Base-by-base conservation (phyloP, 306 rosid genomes). In the Pueraria montana region DNA sequence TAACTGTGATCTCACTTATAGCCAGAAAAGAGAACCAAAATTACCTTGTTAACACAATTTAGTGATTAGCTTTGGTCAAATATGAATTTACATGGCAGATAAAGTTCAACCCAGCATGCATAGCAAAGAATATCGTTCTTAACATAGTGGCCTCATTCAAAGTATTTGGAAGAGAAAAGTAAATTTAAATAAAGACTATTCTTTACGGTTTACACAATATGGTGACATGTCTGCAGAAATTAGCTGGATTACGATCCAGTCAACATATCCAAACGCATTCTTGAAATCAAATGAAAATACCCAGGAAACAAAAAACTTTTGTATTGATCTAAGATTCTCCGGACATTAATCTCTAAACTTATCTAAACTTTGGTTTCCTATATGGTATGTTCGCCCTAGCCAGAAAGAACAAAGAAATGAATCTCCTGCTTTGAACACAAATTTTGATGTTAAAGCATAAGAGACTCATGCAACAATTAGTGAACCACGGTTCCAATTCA, bases 281-380 rank as follows among this genome's bases (percentile, higher is more conserved):
- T 62, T 42, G 62, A 26, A 66, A 56, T 32, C 49, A 73, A 65
- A 63, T 52, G n/a, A 55, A 62, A 77, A 83, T 69, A 30, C 40
- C 38, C n/a, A 34, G 14, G 20, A 36, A 71, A 36, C 16, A 16
- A 74, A 74, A 64, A 21, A 4, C 30, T 38, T 58, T 13, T 17
- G 68, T 38, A 64, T 38, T 34, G 34, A 64, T 65, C n/a, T 23
- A 59, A 61, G 67, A 72, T 50, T 72, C 17, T 48, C 12, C 59
- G 42, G 82, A 70, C 42, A 46, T 38, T 34, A 42, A 20, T 80
- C 34, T 56, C n/a, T n/a, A n/a, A n/a, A n/a, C n/a, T n/a, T n/a
- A n/a, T n/a, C n/a, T n/a, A n/a, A n/a, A n/a, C n/a, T n/a, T n/a
- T n/a, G n/a, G n/a, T n/a, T n/a, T n/a, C n/a, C n/a, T n/a, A n/a